Evolutionary conservation across 2,329 filamentous ascomycete species (phyloP).

Genomic region (Knufia petricola): DNA sequence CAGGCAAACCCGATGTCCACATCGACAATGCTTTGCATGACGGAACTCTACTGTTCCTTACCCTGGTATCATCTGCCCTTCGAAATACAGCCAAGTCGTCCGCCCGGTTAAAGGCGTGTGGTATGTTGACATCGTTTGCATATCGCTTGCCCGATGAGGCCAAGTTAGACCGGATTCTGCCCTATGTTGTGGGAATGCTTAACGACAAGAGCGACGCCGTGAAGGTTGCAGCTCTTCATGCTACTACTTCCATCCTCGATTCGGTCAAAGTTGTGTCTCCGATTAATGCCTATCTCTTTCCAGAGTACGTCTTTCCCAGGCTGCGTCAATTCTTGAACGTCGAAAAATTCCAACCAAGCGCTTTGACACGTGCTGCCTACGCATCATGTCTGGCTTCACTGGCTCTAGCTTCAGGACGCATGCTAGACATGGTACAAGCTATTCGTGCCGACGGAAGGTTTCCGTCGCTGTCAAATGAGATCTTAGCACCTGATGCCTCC

Average conservation of each 20-base stretch:
- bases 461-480: slow-evolving; percentile 66
- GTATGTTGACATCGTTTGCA: slow-evolving; percentile 82
- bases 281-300: slow-evolving; percentile 58
- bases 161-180: slow-evolving; percentile 84
- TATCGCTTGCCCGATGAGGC: slow-evolving; percentile 89
- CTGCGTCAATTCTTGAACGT: slow-evolving; percentile 49
- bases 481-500: slow-evolving; percentile 55
- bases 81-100: slow-evolving; percentile 80
- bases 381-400: slow-evolving; percentile 84
- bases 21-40: slow-evolving; percentile 61
- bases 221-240: slow-evolving; percentile 72
- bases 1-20: slow-evolving; percentile 28
- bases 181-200: slow-evolving; percentile 75
- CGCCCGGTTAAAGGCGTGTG: slow-evolving; percentile 80
- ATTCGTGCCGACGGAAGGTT: slow-evolving; percentile 75
- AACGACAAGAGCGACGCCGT: slow-evolving; percentile 77
- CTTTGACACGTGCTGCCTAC: slow-evolving; percentile 79
- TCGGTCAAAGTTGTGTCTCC: slow-evolving; percentile 81
- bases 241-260: slow-evolving; percentile 78
- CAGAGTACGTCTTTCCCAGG: slow-evolving; percentile 54
- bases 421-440: slow-evolving; percentile 84
- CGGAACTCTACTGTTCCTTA: slow-evolving; percentile 84
- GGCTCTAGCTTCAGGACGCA: slow-evolving; percentile 72
- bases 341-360: slow-evolving; percentile 47
- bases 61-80: slow-evolving; percentile 76